phyloP scores from a whole-genome alignment of 2,329 filamentous ascomycete species.

The Juglanconis sp. region DNA sequence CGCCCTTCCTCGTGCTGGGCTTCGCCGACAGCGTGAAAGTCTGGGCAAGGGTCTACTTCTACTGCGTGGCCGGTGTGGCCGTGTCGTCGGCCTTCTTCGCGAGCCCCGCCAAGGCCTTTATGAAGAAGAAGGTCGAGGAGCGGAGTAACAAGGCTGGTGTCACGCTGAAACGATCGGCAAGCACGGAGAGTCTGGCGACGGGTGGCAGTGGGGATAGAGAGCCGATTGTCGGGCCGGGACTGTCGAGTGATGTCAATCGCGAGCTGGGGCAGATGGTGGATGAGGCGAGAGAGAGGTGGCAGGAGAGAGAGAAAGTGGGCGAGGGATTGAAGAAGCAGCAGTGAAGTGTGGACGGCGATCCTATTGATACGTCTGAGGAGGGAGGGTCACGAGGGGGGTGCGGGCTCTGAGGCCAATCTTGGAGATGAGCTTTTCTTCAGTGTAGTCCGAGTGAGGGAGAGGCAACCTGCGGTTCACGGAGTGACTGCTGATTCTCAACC shows the following conservation, averaged over 20 bases:
- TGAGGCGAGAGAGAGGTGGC: slow-evolving; percentile 72
- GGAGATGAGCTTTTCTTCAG: too few relatives aligned
- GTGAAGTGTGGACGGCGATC: neutral
- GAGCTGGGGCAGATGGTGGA: slow-evolving; percentile 76
- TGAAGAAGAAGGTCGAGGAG: slow-evolving; percentile 58
- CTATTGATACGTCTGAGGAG: too few relatives aligned
- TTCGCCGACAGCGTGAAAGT: slow-evolving; percentile 68
- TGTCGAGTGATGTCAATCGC: slow-evolving; percentile 71
- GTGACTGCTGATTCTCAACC: neutral
- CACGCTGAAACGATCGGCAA: slow-evolving; percentile 33
- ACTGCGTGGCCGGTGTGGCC: slow-evolving; percentile 67
- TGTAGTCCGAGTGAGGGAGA: neutral
- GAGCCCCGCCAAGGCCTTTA: slow-evolving; percentile 65
- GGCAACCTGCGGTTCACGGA: neutral
- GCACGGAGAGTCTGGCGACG: slow-evolving; percentile 52
- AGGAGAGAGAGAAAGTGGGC: slow-evolving; percentile 43
- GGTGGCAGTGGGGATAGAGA: slow-evolving; percentile 37
- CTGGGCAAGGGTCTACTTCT: slow-evolving; percentile 89
- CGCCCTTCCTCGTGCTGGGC: slow-evolving; percentile 80
- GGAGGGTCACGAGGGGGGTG: too few relatives aligned
- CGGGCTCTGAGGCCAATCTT: too few relatives aligned
- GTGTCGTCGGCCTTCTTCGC: slow-evolving; percentile 71
- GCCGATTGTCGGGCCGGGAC: slow-evolving; percentile 75
- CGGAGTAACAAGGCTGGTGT: slow-evolving; percentile 47
- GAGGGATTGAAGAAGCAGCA: neutral